Evolutionary conservation across 176 grass and related monocot genomes (phyloP).

Genomic region (Metroxylon sagu): DNA sequence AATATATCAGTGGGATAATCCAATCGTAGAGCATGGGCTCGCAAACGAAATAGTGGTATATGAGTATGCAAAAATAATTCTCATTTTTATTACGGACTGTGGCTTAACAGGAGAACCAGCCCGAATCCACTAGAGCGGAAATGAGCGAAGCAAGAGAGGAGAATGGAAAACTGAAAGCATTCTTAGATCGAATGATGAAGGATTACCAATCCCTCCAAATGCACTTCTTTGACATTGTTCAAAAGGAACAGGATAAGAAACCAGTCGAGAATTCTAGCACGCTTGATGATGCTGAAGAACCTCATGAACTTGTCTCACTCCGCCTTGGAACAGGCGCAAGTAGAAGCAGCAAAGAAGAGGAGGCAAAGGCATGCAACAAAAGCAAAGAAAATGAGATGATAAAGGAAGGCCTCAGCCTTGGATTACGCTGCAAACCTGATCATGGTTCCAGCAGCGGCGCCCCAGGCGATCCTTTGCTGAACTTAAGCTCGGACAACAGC

Average conservation of each 20-base stretch:
- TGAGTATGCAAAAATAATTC: too few relatives aligned
- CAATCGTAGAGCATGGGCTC: too few relatives aligned
- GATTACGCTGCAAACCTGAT: slow-evolving; percentile 5
- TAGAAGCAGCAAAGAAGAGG: slow-evolving; percentile 1
- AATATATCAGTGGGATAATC: too few relatives aligned
- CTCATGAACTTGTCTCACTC: slow-evolving; percentile 7
- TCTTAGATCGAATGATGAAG: slow-evolving; percentile 19
- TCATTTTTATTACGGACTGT: too few relatives aligned
- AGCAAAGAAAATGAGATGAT: slow-evolving; percentile 1
- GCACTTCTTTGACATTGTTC: slow-evolving; percentile 21
- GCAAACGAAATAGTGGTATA: too few relatives aligned
- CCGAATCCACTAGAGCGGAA: slow-evolving; percentile 25
- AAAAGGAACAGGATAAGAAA: slow-evolving; percentile 17
- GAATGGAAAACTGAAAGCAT: slow-evolving; percentile 31
- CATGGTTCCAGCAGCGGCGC: neutral
- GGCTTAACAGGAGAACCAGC: slow-evolving; percentile 16
- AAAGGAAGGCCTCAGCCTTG: slow-evolving; percentile 27
- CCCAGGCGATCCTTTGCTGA: neutral
- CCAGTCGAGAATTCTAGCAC: neutral
- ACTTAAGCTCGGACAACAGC: slow-evolving; percentile 13
- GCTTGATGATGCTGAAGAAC: neutral
- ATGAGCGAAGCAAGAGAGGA: slow-evolving; percentile 24
- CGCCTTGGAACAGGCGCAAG: slow-evolving; percentile 8
- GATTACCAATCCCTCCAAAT: slow-evolving; percentile 30
- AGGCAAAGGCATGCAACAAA: neutral